These are phyloP conservation scores for Chromera velia DNA, from an alignment of 73 alveolate species.

Conservation along the genomic window DNA sequence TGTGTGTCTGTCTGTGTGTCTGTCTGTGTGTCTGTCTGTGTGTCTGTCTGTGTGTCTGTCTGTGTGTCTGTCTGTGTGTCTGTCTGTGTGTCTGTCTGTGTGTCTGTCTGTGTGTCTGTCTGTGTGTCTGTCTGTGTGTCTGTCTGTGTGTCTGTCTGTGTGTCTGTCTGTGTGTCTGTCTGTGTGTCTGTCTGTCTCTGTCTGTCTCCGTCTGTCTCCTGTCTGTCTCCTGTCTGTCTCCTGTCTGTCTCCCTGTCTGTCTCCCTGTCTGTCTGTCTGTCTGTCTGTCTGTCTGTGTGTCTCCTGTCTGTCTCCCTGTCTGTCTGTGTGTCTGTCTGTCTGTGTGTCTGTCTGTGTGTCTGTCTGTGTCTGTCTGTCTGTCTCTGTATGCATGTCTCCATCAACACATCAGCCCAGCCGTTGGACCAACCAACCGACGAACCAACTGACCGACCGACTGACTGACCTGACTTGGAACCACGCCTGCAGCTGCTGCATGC, in stretches of 20 bases:
- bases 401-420: too few relatives aligned
- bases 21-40: slow-evolving; percentile 1
- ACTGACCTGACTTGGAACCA: too few relatives aligned
- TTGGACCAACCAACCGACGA: too few relatives aligned
- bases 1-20: slow-evolving; percentile 2
- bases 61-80: slow-evolving; percentile 4
- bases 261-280: too few relatives aligned
- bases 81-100: slow-evolving; percentile 2
- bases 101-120: slow-evolving; percentile 6
- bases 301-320: too few relatives aligned
- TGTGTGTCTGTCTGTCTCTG: slow-evolving; percentile 4
- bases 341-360: slow-evolving; percentile 2
- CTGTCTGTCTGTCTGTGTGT: too few relatives aligned
- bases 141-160: slow-evolving; percentile 2
- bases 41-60: slow-evolving; percentile 6
- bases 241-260: too few relatives aligned
- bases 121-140: slow-evolving; percentile 4
- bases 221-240: too few relatives aligned
- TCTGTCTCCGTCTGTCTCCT: too few relatives aligned
- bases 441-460: too few relatives aligned
- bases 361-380: background rate
- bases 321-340: slow-evolving; percentile 2
- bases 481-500: too few relatives aligned
- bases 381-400: too few relatives aligned
- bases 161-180: slow-evolving; percentile 8